Percentiles rank a stretch among this genome's conserved stretches.
phyloP scores from a whole-genome alignment of 176 grass and related monocot species.

The Tuctoria greenei region DNA sequence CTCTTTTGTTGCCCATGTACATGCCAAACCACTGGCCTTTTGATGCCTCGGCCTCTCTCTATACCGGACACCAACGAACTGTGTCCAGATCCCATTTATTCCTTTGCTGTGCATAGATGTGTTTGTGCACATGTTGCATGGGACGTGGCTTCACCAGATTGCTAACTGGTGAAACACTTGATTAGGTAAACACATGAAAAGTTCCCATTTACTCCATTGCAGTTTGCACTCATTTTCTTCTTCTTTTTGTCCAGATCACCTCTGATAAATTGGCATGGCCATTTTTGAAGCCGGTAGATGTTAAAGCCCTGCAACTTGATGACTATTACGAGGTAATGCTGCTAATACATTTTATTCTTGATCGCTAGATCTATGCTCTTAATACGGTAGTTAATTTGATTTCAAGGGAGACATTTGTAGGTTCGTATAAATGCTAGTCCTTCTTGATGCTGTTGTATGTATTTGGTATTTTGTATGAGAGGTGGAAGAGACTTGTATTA shows the following conservation, averaged over 20 bases:
- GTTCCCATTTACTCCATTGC: neutral
- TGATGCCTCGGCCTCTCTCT: neutral
- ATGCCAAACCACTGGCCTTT: neutral
- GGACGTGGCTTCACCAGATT: neutral
- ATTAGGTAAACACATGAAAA: constrained; percentile 18
- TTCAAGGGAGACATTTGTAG: constrained; percentile 10
- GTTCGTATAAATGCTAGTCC: neutral
- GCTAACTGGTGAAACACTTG: neutral
- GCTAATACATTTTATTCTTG: constrained; percentile 2
- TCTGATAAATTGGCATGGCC: constrained; percentile 61
- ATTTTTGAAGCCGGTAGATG: constrained; percentile 85
- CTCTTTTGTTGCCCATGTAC: neutral
- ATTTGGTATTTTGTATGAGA: too few species aligned
- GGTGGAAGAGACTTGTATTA: too few species aligned
- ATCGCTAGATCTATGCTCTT: neutral
- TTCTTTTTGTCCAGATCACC: constrained; percentile 58
- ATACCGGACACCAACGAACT: neutral
- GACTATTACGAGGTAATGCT: constrained; percentile 78
- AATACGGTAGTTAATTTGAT: neutral
- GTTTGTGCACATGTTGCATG: neutral
- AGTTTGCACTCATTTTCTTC: constrained; percentile 25
- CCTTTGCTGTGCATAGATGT: neutral
- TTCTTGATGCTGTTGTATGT: constrained; percentile 11
- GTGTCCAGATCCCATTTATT: neutral
- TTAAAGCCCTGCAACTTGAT: constrained; percentile 58